Base-by-base conservation (phyloP, 75 land plant genomes). In the Cupressus sempervirens region DNA sequence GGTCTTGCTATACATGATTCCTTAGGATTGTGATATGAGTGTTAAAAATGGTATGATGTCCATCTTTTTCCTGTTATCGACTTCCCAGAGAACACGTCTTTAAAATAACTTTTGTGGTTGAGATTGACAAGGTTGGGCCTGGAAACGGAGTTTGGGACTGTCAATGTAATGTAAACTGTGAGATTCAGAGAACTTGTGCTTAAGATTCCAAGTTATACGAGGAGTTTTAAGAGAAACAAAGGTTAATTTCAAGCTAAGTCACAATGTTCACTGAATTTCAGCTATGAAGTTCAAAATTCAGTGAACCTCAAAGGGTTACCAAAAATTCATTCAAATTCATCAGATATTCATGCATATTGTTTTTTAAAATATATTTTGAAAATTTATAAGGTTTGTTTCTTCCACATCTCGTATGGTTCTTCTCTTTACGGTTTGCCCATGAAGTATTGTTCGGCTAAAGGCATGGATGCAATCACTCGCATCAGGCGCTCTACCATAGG, bases 111-210 rank as follows among this genome's bases (percentile, higher is more conserved):
- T 97, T 97, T 82, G 95, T 97, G 98, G 99, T 96, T 91, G 99
- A 97, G 56, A 97, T 97, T 84, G 98, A 97, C 85, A 96, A 95
- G 84, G 96, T 97, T 84, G 99, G 99, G 76, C 94, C 95, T 86
- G 94, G 98, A 98, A 34, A 96, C 96, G 96, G 94, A 94, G 85
- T 93, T 95, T 83, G 99, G 99, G 8, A 88, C 91, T 87, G 98
- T 96, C 41, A 95, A 96, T 93, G 95, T 96, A 95, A 96, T 93
- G 95, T 96, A 76, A 96, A 97, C 41, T 94, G 98, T 91, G 99
- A 97, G 85, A 98, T 97, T 46, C 99, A 97, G 86, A 88, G 99
- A 43, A 97, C 96, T n/a, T 79, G 94, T 97, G 98, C 85, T 97
- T 89, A 96, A 97, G 89, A 93, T 97, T 73, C 91, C 96, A 23